Evolutionary conservation across 768 basidiomycete genomes (phyloP), one percentile per base, ranked within the genome.

Genomic region (Pisolithus orientalis): DNA sequence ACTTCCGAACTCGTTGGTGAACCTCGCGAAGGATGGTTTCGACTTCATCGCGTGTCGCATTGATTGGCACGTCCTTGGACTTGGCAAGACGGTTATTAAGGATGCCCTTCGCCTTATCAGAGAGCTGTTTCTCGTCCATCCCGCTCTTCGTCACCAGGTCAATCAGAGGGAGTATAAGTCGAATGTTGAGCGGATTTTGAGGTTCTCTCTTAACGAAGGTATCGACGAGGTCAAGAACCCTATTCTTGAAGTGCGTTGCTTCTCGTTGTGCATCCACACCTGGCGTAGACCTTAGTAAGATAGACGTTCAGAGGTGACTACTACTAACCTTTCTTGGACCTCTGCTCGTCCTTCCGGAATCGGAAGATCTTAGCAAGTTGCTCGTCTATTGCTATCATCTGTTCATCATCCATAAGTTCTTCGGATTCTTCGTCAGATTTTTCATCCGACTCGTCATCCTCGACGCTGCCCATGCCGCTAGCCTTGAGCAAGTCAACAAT

Each of bases 301-400:
- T 40, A 16, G 6, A 17, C 21, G 6, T 31, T 16, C 10, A 31
- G 10, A 49, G 29, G n/a, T 32, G 44, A 37, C 47, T 16, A 28
- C 31, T 8, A 64, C 77, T 52, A 49, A 88, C 90, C 82, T 75
- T 86, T 90, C 49, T 75, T 78, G 37, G 72, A 70, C 62, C 81
- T 84, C 65, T 76, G 80, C 50, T 79, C 83, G 51, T 75, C 74
- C 24, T 78, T 72, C 54, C 83, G 80, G 29, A 83, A 75, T 53
- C 80, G 79, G 79, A 99, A 95, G 29, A 93, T 84, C 48, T 85
- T 81, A 4, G 90, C 91, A 6, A 99, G 81, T 63, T 95, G 87
- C 46, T 90, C 88, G 63, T 99, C 95, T 27, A 98, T 82, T 32
- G 87, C 88, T 77, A 98, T 84, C 95, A 99, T 99, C 70, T 96